phyloP scores from a whole-genome alignment of 2,329 filamentous ascomycete genomes.

The Thermothelomyces thermophilus region DNA sequence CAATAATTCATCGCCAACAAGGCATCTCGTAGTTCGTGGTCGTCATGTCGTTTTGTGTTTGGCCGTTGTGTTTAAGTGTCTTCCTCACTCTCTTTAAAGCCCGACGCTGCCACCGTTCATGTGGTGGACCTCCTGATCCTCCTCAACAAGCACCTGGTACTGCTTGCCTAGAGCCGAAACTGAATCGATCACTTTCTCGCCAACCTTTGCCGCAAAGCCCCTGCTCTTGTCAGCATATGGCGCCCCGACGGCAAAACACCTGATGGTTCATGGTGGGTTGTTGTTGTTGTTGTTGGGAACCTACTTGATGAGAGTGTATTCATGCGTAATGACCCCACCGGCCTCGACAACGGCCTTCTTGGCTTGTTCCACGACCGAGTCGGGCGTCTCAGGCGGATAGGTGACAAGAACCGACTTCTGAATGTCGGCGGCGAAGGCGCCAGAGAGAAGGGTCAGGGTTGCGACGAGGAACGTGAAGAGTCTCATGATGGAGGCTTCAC shows the following conservation, averaged over 20 bases:
- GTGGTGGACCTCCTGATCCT: constrained; percentile 58
- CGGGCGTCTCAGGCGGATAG: constrained; percentile 63
- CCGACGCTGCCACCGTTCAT: constrained; percentile 2
- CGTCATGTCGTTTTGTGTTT: neutral
- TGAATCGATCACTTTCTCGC: constrained; percentile 60
- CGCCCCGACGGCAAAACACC: neutral
- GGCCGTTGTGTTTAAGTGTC: neutral
- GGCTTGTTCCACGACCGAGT: constrained; percentile 61
- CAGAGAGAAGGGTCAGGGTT: constrained; percentile 51
- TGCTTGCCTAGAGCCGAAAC: constrained; percentile 56
- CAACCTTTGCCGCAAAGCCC: constrained; percentile 70
- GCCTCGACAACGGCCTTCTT: constrained; percentile 63
- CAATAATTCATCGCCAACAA: neutral
- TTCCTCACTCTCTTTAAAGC: constrained; percentile 3
- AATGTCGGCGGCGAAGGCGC: constrained; percentile 55
- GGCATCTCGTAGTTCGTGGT: neutral
- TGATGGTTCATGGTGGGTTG: too few species aligned
- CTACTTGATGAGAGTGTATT: constrained; percentile 63
- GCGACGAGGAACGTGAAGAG: constrained; percentile 47
- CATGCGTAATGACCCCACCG: constrained; percentile 73
- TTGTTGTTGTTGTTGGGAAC: constrained; percentile 27
- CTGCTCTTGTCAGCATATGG: constrained; percentile 38
- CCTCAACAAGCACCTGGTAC: constrained; percentile 64
- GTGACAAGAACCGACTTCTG: constrained; percentile 72
- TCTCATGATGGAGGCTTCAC: constrained; percentile 56